These are phyloP conservation scores for Coniochaeta sp. DNA, from an alignment of 2,329 filamentous ascomycete species.

Conservation along the genomic window DNA sequence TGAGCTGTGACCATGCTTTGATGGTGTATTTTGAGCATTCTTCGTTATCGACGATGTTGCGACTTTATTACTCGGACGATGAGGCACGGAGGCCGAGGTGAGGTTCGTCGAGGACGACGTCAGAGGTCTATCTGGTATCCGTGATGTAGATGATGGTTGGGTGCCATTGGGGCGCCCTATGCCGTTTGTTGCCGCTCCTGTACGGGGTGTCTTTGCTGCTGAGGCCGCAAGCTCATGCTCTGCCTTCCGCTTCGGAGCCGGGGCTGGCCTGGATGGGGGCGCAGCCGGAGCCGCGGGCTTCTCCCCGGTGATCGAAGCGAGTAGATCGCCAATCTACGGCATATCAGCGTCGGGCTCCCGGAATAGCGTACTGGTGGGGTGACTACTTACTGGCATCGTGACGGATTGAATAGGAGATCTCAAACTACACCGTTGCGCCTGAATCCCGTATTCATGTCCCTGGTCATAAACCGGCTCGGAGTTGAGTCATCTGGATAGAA, in stretches of 20 bases:
- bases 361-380: neutral
- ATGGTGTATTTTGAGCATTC: neutral
- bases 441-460: slow-evolving; percentile 9
- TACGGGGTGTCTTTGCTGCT: slow-evolving; percentile 34
- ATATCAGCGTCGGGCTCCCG: neutral
- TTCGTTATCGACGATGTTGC: neutral
- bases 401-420: neutral
- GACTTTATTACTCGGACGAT: neutral
- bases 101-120: neutral
- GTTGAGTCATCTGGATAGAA: slow-evolving; percentile 7
- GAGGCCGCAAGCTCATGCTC: slow-evolving; percentile 38
- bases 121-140: neutral
- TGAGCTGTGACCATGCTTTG: neutral
- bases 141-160: slow-evolving; percentile 1
- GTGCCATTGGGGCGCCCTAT: slow-evolving; percentile 1
- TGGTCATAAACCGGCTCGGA: slow-evolving; percentile 17
- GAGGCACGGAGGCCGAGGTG: neutral
- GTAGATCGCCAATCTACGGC: slow-evolving; percentile 46
- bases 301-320: slow-evolving; percentile 54
- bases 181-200: slow-evolving; percentile 13
- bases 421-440: neutral
- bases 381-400: slow-evolving; percentile 30
- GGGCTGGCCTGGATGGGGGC: slow-evolving; percentile 16
- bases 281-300: slow-evolving; percentile 31
- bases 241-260: slow-evolving; percentile 49